phyloP scores from a whole-genome alignment of 1,284 basidiomycete genomes.

The Singerocomus rubriflavus region DNA sequence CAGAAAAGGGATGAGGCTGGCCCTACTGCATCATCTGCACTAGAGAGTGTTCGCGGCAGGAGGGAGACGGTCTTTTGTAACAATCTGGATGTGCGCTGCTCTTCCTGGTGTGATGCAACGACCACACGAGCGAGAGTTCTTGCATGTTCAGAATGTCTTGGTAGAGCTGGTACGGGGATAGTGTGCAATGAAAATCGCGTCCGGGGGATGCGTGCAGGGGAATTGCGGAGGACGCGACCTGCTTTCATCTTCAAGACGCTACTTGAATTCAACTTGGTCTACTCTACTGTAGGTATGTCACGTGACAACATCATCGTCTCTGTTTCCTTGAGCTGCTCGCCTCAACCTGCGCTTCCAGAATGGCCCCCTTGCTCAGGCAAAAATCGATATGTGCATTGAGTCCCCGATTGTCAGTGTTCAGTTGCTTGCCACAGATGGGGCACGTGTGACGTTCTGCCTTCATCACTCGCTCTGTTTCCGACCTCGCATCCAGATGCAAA shows the following conservation, averaged over 20 bases:
- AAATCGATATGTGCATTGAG: conserved; percentile 77
- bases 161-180: not conserved
- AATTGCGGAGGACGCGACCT: conserved; percentile 27
- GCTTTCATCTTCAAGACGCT: conserved; percentile 16
- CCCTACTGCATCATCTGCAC: conserved; percentile 5
- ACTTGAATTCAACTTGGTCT: not conserved
- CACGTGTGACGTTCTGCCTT: conserved; percentile 38
- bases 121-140: conserved; percentile 2
- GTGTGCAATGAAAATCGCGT: not conserved
- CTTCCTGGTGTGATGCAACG: not conserved
- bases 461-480: not conserved
- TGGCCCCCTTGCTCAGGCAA: conserved; percentile 68
- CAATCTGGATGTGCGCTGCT: conserved; percentile 26
- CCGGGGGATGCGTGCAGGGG: conserved; percentile 2
- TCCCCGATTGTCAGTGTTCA: conserved; percentile 61
- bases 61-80: conserved; percentile 42
- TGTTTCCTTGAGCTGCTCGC: conserved; percentile 29
- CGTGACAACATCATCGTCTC: conserved; percentile 18
- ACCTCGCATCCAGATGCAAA: not conserved
- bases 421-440: conserved; percentile 58
- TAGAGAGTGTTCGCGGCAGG: conserved; percentile 38
- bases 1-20: conserved; percentile 37
- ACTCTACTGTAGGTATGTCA: conserved; percentile 9
- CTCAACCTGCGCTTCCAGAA: conserved; percentile 59
- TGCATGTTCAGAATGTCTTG: not conserved